A percentile compares a stretch with the other conserved stretches of the same genome.
Evolutionary conservation across 305 asterid species (phyloP).

Genomic region (Fraxinus nigra): DNA sequence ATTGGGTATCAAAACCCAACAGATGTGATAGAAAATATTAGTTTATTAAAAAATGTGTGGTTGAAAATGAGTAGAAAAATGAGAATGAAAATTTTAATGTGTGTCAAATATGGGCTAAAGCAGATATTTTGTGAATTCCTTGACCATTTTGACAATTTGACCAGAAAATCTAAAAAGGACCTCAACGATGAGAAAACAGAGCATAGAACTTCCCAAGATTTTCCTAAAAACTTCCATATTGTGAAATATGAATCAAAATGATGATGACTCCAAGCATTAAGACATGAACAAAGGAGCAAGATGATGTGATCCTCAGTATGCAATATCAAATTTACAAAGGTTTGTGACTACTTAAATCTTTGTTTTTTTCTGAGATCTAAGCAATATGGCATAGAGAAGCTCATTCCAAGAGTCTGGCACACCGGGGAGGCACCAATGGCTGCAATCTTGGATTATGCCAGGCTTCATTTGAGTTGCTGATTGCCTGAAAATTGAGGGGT

Average conservation of each 20-base stretch:
- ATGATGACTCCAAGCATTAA: background rate
- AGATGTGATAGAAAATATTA: too few species aligned
- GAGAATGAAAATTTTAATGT: too few species aligned
- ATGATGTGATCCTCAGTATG: background rate
- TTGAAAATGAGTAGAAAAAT: too few species aligned
- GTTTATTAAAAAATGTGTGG: too few species aligned
- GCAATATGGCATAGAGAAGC: constrained; percentile 44
- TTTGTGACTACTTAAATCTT: background rate
- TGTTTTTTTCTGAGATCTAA: constrained; percentile 11
- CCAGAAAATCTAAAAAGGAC: background rate
- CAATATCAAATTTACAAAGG: background rate
- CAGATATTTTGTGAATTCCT: background rate
- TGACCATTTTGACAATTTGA: background rate
- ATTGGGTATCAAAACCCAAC: too few species aligned
- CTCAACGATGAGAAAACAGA: background rate
- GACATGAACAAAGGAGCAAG: background rate
- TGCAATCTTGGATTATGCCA: constrained; percentile 45
- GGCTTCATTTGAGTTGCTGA: constrained; percentile 10
- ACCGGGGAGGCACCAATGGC: constrained; percentile 72
- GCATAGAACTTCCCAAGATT: background rate
- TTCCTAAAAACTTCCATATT: background rate
- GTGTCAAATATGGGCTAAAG: too few species aligned
- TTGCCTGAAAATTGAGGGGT: constrained; percentile 55
- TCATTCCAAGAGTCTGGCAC: constrained; percentile 59
- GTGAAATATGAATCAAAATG: background rate